Evolutionary conservation across 352 stramenopile species (phyloP).

Genomic region (Detonula confervacea): DNA sequence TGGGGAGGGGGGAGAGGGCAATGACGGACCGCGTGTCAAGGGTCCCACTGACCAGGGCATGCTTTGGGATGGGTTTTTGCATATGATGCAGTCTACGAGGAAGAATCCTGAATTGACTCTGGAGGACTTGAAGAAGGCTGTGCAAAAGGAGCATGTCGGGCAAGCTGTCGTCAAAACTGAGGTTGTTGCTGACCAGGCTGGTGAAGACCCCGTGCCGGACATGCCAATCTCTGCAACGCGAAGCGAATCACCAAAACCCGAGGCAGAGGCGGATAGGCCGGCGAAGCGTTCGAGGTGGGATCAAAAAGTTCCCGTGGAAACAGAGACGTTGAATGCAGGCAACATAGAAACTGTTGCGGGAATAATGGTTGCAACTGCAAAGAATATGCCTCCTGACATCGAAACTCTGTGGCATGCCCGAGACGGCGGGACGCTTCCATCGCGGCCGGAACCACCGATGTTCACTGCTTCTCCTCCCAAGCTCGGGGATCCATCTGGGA

Average conservation of each 20-base stretch:
- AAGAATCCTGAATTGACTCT: slow-evolving; percentile 75
- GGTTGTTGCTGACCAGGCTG: not conserved
- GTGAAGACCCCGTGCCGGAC: not conserved
- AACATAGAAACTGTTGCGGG: slow-evolving; percentile 47
- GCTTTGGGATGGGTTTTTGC: slow-evolving; percentile 82
- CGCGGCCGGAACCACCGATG: slow-evolving; percentile 58
- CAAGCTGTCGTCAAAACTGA: not conserved
- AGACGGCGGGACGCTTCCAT: slow-evolving; percentile 69
- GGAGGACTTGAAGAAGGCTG: slow-evolving; percentile 63
- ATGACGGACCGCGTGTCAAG: slow-evolving; percentile 40
- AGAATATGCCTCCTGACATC: slow-evolving; percentile 75
- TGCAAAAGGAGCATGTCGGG: slow-evolving; percentile 58
- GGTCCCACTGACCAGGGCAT: slow-evolving; percentile 68
- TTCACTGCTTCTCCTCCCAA: slow-evolving; percentile 78
- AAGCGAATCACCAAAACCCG: slow-evolving; percentile 6
- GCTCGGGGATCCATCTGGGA: slow-evolving; percentile 77
- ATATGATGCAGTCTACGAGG: slow-evolving; percentile 68
- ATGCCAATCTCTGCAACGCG: slow-evolving; percentile 7
- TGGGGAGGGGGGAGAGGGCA: slow-evolving; percentile 27
- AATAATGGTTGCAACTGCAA: slow-evolving; percentile 55
- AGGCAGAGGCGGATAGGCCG: slow-evolving; percentile 19
- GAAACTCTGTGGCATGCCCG: slow-evolving; percentile 76
- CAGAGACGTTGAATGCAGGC: slow-evolving; percentile 18
- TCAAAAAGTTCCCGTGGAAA: slow-evolving; percentile 37
- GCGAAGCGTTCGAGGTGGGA: slow-evolving; percentile 55